These are phyloP conservation scores for Aspergillus costaricaensis DNA, from an alignment of 2,329 filamentous ascomycete species.

Conservation along the genomic window DNA sequence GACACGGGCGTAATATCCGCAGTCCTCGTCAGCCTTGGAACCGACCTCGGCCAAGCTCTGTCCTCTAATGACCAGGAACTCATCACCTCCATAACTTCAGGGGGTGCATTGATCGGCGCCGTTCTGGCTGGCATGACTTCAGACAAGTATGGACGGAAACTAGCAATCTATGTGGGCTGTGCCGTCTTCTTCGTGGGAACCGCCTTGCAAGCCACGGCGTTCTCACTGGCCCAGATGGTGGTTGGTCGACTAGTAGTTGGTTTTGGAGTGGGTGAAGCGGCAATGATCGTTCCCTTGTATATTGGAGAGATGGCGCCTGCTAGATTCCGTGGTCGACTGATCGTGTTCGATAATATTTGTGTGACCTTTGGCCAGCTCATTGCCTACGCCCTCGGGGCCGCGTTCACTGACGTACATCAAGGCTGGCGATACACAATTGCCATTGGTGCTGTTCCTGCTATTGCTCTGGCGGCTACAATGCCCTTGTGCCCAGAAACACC, in stretches of 20 bases:
- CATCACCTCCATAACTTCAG: constrained; percentile 53
- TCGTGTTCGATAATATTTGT: constrained; percentile 4
- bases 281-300: constrained; percentile 47
- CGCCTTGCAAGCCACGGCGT: constrained; percentile 37
- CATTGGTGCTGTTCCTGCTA: constrained; percentile 48
- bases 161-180: constrained; percentile 28
- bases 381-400: constrained; percentile 36
- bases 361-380: constrained; percentile 6
- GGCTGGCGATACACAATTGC: constrained; percentile 56
- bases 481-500: constrained; percentile 53
- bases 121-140: constrained; percentile 32
- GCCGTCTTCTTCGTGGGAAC: constrained; percentile 43
- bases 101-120: constrained; percentile 50
- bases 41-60: constrained; percentile 41
- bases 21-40: constrained; percentile 38
- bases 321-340: not conserved
- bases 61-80: constrained; percentile 50
- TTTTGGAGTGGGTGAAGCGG: constrained; percentile 50
- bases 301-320: constrained; percentile 5
- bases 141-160: not conserved
- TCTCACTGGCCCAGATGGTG: constrained; percentile 45
- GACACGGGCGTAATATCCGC: constrained; percentile 50
- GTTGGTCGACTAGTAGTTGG: constrained; percentile 52
- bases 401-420: constrained; percentile 42
- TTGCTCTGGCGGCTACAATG: constrained; percentile 48